Evolutionary conservation across 306 rosid genomes (phyloP), one percentile per base, ranked within the genome.

Genomic region (Castanopsis chinensis): DNA sequence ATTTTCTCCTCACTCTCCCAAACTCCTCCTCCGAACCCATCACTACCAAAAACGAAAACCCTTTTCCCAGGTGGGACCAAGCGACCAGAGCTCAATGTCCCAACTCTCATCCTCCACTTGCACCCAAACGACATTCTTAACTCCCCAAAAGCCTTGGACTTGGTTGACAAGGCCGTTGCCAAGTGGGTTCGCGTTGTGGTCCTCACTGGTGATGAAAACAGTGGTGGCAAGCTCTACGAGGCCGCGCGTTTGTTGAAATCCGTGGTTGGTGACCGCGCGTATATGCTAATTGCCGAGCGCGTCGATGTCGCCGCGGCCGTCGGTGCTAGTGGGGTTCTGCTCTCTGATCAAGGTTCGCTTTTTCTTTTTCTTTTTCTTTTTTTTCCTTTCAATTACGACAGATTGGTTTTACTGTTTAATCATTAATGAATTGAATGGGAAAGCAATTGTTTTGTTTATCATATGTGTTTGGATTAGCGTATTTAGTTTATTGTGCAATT

Each of bases 281-380:
- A 88, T 79, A 82, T 95, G 86, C 64, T 95, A 76, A 87, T 93
- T 19, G 77, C 96, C 0, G 99, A 95, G 72, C 96, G 99, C 5
- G 98, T 93, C 3, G 98, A 95, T 72, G 87, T 95, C 21, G 99
- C 97, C 1, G 92, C 99, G 28, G 98, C 99, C 1, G 94, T 94
- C 6, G 75, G 78, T 18, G 92, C 96, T 27, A 82, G 85, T 55
- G 98, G 98, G n/a, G 97, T 93, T 79, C 57, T 95, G 37, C 99
- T 93, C 78, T 93, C 99, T 58, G 98, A 95, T 71, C 91, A 91
- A 93, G 99, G 99, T 91, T 18, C 4, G 53, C 15, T 35, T 69
- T 21, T 53, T 19, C 28, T 69, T 21, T 53, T 19, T 7, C 49
- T 7, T 51, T 19, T 55, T 28, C 6, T 37, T 8, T 6, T 7